A percentile compares a stretch with the other conserved stretches of the same genome.
Conservation (phyloP, 768 basidiomycete genomes). For the Cubamyces lactineus region DNA sequence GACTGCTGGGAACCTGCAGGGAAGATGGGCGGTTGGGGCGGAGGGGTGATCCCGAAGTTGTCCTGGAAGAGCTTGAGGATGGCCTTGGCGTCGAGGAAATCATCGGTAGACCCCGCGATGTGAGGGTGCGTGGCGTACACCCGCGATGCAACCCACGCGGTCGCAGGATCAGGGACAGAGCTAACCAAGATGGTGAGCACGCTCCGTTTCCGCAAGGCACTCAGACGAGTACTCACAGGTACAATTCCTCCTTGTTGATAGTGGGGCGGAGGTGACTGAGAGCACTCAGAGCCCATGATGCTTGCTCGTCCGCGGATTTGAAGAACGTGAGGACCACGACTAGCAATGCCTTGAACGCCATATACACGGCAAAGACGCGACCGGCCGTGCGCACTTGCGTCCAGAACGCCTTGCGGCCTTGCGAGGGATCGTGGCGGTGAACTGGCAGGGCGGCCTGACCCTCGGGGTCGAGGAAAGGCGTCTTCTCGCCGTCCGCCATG, state of each 20-base stretch:
- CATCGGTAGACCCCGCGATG: slow-evolving; percentile 59
- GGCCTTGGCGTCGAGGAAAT: slow-evolving; percentile 62
- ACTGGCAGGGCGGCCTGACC: neutral
- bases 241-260: slow-evolving; percentile 15
- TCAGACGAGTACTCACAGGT: slow-evolving; percentile 15
- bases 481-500: slow-evolving; percentile 16
- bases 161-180: slow-evolving; percentile 57
- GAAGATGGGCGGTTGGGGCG: slow-evolving; percentile 57
- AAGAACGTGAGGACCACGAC: neutral
- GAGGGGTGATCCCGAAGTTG: slow-evolving; percentile 59
- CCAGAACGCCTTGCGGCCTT: neutral
- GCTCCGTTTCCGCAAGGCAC: too few relatives aligned
- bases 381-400: neutral
- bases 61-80: slow-evolving; percentile 70
- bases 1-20: slow-evolving; percentile 72
- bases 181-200: slow-evolving; percentile 33
- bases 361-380: neutral
- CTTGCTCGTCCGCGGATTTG: neutral
- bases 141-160: slow-evolving; percentile 60
- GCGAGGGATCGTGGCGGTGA: neutral
- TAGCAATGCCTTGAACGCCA: neutral
- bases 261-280: neutral
- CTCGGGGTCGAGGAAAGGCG: slow-evolving; percentile 16
- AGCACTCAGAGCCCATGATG: slow-evolving; percentile 13
- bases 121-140: slow-evolving; percentile 63